Percentiles rank a stretch among this genome's conserved stretches.
phyloP scores from a whole-genome alignment of 352 stramenopile genomes.

The Pythium apleroticum region DNA sequence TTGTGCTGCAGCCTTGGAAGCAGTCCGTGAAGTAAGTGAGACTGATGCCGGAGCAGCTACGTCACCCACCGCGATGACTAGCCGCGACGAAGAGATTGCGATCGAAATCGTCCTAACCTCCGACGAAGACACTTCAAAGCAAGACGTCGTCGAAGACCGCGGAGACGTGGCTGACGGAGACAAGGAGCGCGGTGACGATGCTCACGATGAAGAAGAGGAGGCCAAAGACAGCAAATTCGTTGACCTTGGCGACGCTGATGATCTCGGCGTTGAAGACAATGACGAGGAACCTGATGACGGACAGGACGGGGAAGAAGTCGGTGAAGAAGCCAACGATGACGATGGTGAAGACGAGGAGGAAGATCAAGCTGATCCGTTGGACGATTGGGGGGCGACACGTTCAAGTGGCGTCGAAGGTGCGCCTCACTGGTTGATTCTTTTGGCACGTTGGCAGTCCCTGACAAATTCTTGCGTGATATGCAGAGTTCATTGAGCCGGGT shows the following conservation, averaged over 20 bases:
- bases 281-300: not conserved
- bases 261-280: not conserved
- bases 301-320: not conserved
- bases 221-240: too few relatives aligned
- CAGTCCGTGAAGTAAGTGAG: not conserved
- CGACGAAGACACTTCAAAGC: not conserved
- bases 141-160: not conserved
- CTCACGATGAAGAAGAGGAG: too few relatives aligned
- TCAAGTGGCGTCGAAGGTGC: not conserved
- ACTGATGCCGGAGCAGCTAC: not conserved
- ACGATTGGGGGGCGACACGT: not conserved
- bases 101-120: not conserved
- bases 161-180: too few relatives aligned
- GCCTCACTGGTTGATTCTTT: not conserved
- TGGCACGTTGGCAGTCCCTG: not conserved
- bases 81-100: not conserved
- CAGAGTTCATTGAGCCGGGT: not conserved
- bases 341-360: not conserved
- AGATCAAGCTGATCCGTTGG: not conserved
- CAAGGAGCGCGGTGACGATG: too few relatives aligned
- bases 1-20: not conserved
- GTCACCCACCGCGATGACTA: not conserved
- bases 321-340: not conserved
- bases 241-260: too few relatives aligned
- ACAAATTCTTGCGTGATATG: not conserved